phyloP scores from a whole-genome alignment of 805 yeast species.

The Saccharomycopsis fermentans region DNA sequence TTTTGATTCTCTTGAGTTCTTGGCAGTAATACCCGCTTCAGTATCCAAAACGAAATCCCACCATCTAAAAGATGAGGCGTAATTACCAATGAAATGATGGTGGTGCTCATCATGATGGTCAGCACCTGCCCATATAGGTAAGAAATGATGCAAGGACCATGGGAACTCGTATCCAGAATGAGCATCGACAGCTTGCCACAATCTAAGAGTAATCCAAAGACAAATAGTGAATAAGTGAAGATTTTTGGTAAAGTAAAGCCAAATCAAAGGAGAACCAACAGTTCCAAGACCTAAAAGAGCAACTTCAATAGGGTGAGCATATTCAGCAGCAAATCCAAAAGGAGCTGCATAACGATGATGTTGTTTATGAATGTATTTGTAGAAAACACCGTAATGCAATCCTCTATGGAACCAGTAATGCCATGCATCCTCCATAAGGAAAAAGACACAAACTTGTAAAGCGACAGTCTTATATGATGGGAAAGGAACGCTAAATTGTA shows the following conservation, averaged over 20 bases:
- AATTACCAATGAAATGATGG: slow-evolving; percentile 70
- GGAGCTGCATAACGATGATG: slow-evolving; percentile 83
- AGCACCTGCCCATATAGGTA: slow-evolving; percentile 82
- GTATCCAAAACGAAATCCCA: slow-evolving; percentile 66
- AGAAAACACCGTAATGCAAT: slow-evolving; percentile 60
- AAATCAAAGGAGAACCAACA: slow-evolving; percentile 65
- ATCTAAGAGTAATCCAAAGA: slow-evolving; percentile 61
- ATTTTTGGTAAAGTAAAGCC: slow-evolving; percentile 49
- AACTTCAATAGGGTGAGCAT: slow-evolving; percentile 78
- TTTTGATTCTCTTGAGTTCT: slow-evolving; percentile 40
- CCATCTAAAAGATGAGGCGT: slow-evolving; percentile 75
- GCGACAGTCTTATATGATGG: slow-evolving; percentile 42
- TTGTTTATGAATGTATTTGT: slow-evolving; percentile 71
- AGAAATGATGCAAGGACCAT: slow-evolving; percentile 63
- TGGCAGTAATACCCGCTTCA: slow-evolving; percentile 53
- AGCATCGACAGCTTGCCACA: slow-evolving; percentile 75
- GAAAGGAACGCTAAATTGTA: slow-evolving; percentile 56
- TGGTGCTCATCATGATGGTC: slow-evolving; percentile 83
- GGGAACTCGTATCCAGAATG: slow-evolving; percentile 87
- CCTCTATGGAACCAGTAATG: slow-evolving; percentile 76
- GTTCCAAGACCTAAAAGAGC: slow-evolving; percentile 71
- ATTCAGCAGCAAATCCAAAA: slow-evolving; percentile 77
- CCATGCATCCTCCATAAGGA: slow-evolving; percentile 67
- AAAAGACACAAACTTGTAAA: slow-evolving; percentile 53
- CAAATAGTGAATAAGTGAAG: slow-evolving; percentile 67